phyloP scores from a whole-genome alignment of 2,329 filamentous ascomycete genomes.

The Helotiales sp. region DNA sequence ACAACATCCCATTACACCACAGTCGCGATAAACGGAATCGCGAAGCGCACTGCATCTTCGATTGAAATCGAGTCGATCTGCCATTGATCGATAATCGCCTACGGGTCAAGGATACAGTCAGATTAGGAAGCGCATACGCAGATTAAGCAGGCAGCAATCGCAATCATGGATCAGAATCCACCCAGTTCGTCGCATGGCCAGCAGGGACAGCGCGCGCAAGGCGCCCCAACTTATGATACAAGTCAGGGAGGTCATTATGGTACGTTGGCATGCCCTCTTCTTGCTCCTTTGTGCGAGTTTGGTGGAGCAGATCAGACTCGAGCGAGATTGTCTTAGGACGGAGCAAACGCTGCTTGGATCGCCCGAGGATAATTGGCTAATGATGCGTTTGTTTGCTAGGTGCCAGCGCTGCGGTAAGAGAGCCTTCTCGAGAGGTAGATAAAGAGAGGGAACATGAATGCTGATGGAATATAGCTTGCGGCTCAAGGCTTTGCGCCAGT shows the following conservation, averaged over 20 bases:
- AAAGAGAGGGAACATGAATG: constrained; percentile 21
- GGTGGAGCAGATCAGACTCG: background rate
- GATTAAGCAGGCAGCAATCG: background rate
- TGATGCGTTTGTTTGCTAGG: constrained; percentile 50
- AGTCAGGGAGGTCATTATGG: constrained; percentile 79
- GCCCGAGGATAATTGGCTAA: constrained; percentile 35
- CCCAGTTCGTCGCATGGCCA: constrained; percentile 60
- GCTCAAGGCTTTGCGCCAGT: constrained; percentile 86
- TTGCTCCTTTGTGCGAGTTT: constrained; percentile 18
- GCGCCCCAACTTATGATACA: constrained; percentile 73
- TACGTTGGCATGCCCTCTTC: constrained; percentile 49
- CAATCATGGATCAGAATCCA: constrained; percentile 35
- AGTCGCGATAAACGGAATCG: background rate
- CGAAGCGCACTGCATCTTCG: background rate
- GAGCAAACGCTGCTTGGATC: constrained; percentile 17
- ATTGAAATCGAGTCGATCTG: background rate
- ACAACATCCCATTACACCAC: background rate
- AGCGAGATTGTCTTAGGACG: background rate
- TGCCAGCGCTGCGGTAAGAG: constrained; percentile 69
- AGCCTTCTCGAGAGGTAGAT: constrained; percentile 32
- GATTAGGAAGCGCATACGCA: background rate
- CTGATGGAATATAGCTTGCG: constrained; percentile 67
- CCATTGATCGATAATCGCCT: background rate
- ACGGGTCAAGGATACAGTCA: background rate
- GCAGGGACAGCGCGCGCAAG: constrained; percentile 54